Percentiles rank a stretch among this genome's conserved stretches.
Conservation (phyloP, 2,329 filamentous ascomycete genomes). For the Claviceps paspali region DNA sequence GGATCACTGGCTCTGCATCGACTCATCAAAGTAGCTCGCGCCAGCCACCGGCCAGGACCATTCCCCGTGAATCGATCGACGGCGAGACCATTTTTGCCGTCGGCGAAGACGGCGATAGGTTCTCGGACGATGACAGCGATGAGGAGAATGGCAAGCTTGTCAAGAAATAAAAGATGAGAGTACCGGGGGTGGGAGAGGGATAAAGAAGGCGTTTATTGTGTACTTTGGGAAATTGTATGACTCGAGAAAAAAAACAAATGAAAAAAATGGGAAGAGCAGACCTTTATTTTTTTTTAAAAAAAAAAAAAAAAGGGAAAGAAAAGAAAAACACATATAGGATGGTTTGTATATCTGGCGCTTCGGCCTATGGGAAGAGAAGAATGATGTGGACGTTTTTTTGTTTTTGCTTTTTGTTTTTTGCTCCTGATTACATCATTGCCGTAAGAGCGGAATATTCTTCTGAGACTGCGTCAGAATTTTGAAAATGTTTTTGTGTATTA, state of each 20-base stretch:
- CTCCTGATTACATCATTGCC: too few relatives aligned
- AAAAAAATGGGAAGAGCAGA: not conserved
- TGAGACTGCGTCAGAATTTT: too few relatives aligned
- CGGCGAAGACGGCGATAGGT: conserved; percentile 69
- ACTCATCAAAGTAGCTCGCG: conserved; percentile 11
- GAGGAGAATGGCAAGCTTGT: conserved; percentile 37
- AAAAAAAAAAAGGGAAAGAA: too few relatives aligned
- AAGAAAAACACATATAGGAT: too few relatives aligned
- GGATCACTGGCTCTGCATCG: conserved; percentile 11
- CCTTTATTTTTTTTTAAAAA: too few relatives aligned
- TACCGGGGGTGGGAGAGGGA: conserved; percentile 1
- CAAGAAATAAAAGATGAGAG: not conserved
- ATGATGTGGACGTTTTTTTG: too few relatives aligned
- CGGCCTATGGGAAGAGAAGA: too few relatives aligned
- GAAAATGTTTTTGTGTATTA: too few relatives aligned
- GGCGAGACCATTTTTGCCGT: conserved; percentile 95
- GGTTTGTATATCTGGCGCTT: too few relatives aligned
- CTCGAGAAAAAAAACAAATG: not conserved
- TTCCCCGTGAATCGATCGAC: conserved; percentile 45
- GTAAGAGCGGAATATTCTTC: too few relatives aligned
- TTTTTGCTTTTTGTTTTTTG: too few relatives aligned
- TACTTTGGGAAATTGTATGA: not conserved
- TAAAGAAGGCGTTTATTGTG: not conserved
- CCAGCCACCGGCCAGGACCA: conserved; percentile 17
- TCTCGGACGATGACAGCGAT: conserved; percentile 54